Evolutionary conservation across 805 yeast species (phyloP), one percentile per base, ranked within the genome.

Genomic region (Dipodascopsis uninucleata): DNA sequence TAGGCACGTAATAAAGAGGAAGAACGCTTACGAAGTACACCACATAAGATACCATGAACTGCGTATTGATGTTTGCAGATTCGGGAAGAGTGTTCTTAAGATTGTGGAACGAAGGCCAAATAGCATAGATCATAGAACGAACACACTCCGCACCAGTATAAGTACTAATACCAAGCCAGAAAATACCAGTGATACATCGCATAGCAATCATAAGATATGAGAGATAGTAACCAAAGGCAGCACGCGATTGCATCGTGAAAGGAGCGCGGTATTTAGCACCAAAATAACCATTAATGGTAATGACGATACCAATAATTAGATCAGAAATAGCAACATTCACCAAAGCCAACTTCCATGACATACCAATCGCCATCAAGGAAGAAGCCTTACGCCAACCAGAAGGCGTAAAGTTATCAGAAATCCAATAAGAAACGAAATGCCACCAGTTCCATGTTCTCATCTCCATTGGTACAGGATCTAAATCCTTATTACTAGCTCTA

Each of bases 91-190:
- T 76, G 61, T 87, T 75, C 16, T 47, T 57, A 49, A 62, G 57
- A 32, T 64, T 49, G 1, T 54, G 57, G 31, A 63, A 62, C 22
- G 55, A 54, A 23, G 76, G 87, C 69, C 85, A 88, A 33, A 88
- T 79, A 2, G 95, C 71, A 52, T 77, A 70, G 45, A 88, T 68
- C 90, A 87, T 84, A 2, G 41, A 85, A 48, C 81, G 76, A 12
- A 88, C 79, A 68, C 94, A 83, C 51, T 86, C 77, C 25, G 90
- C 94, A 43, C 94, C 93, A 45, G 89, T 75, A 73, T 87, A 82
- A 18, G 84, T 74, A 61, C 87, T 96, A 23, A 85, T 93, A 23
- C 93, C 79, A 60, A 82, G 86, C 96, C 96, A 88, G 39, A 88
- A 79, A 54, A 79, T 74, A 25, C 88, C 82, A 85, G 88, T 82